These are phyloP conservation scores for Pelargonium citronellum DNA, from an alignment of 441 rosid species.

Conservation along the genomic window DNA sequence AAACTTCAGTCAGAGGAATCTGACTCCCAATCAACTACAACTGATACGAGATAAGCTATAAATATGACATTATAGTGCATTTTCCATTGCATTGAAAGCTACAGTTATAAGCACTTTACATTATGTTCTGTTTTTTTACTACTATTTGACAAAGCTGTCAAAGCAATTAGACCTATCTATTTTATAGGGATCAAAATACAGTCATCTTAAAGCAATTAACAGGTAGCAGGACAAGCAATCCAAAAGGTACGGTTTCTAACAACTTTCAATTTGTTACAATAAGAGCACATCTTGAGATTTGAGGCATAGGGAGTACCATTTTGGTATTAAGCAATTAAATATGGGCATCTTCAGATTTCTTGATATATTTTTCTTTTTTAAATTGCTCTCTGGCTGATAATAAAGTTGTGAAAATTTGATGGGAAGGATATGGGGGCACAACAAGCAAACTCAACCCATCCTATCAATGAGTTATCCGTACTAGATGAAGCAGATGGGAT, in stretches of 20 bases:
- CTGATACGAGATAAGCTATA: conserved; percentile 4
- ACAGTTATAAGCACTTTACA: neutral
- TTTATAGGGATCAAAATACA: neutral
- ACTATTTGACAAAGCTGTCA: neutral
- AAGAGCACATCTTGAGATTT: neutral
- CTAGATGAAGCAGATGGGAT: neutral
- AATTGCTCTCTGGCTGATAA: too few species aligned
- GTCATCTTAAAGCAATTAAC: conserved; percentile 2
- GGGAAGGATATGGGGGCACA: too few species aligned
- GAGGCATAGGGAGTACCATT: neutral
- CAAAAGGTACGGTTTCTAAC: conserved; percentile 3
- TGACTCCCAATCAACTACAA: neutral
- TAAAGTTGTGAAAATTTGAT: too few species aligned
- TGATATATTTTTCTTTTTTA: neutral
- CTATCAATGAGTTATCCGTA: neutral
- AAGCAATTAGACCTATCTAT: neutral
- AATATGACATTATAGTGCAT: conserved; percentile 2
- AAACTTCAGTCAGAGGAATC: conserved; percentile 1
- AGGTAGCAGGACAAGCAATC: neutral
- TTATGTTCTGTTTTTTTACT: neutral
- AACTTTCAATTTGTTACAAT: neutral
- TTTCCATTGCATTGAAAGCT: neutral
- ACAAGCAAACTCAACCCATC: too few species aligned
- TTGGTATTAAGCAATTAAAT: neutral
- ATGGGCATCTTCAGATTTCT: neutral